phyloP scores from a whole-genome alignment of 805 yeast genomes.

The Wickerhamomyces canadensis region DNA sequence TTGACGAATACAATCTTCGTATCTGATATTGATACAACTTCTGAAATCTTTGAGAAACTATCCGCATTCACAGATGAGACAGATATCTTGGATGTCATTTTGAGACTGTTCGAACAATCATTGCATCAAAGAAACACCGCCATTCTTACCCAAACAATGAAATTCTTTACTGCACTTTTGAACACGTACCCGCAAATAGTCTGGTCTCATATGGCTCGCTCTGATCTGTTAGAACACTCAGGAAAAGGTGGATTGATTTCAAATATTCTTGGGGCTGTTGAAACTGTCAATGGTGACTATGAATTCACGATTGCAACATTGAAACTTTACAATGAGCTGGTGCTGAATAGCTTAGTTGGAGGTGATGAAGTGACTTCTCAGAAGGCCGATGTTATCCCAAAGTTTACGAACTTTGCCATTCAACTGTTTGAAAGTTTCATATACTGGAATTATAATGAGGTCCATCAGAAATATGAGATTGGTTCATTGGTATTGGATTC shows the following conservation, averaged over 20 bases:
- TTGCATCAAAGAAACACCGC: slow-evolving; percentile 48
- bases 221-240: slow-evolving; percentile 56
- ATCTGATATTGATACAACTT: slow-evolving; percentile 35
- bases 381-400: slow-evolving; percentile 50
- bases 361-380: slow-evolving; percentile 30
- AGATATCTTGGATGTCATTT: slow-evolving; percentile 57
- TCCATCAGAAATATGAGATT: slow-evolving; percentile 54
- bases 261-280: slow-evolving; percentile 63
- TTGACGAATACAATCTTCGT: slow-evolving; percentile 41
- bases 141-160: slow-evolving; percentile 39
- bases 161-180: slow-evolving; percentile 44
- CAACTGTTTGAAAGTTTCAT: slow-evolving; percentile 69
- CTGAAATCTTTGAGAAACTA: slow-evolving; percentile 28
- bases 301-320: slow-evolving; percentile 56
- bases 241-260: slow-evolving; percentile 62
- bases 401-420: slow-evolving; percentile 50
- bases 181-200: slow-evolving; percentile 56
- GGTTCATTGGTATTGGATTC: slow-evolving; percentile 50
- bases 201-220: slow-evolving; percentile 72
- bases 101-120: slow-evolving; percentile 64
- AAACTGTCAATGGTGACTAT: slow-evolving; percentile 63
- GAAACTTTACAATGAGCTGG: slow-evolving; percentile 48
- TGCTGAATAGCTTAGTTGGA: slow-evolving; percentile 41
- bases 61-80: slow-evolving; percentile 45
- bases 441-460: slow-evolving; percentile 58